phyloP scores from a whole-genome alignment of 345 rosid species.

The Eucalyptus curtisii region DNA sequence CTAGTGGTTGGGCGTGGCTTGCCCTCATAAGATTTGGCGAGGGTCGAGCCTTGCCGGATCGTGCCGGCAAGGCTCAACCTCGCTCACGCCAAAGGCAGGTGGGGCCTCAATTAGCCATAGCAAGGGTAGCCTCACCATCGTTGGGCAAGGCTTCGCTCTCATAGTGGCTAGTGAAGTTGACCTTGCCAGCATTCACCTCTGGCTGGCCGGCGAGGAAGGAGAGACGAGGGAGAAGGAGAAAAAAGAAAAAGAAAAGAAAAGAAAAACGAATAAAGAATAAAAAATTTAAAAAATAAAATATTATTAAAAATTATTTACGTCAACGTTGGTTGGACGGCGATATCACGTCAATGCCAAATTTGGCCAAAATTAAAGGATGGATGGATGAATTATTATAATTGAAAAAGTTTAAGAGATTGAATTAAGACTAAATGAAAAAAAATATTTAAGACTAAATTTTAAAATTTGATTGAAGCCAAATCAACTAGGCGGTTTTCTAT shows the following conservation, averaged over 20 bases:
- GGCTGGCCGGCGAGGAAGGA: accelerated
- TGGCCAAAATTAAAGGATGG: accelerated
- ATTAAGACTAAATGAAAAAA: no score
- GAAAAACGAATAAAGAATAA: no score
- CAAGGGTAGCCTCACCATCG: no score
- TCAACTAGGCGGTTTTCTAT: neutral
- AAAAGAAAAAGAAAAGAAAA: no score
- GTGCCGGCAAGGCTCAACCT: accelerated
- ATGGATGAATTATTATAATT: no score
- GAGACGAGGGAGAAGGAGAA: no score
- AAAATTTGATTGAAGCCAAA: neutral
- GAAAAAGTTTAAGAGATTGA: no score
- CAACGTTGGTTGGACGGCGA: accelerated
- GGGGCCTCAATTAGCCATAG: accelerated
- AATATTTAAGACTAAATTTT: no score
- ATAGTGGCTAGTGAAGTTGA: no score
- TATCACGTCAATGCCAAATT: accelerated
- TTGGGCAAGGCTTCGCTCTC: no score
- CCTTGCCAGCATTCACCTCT: accelerated
- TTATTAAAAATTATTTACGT: no score
- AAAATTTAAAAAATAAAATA: accelerated
- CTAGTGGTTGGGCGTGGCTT: accelerated
- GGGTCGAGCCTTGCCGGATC: accelerated
- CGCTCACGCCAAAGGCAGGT: accelerated
- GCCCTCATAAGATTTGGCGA: no score